Percentiles rank a stretch among this genome's conserved stretches.
phyloP scores from a whole-genome alignment of 345 rosid species.

The Eucalyptus fibrosa region DNA sequence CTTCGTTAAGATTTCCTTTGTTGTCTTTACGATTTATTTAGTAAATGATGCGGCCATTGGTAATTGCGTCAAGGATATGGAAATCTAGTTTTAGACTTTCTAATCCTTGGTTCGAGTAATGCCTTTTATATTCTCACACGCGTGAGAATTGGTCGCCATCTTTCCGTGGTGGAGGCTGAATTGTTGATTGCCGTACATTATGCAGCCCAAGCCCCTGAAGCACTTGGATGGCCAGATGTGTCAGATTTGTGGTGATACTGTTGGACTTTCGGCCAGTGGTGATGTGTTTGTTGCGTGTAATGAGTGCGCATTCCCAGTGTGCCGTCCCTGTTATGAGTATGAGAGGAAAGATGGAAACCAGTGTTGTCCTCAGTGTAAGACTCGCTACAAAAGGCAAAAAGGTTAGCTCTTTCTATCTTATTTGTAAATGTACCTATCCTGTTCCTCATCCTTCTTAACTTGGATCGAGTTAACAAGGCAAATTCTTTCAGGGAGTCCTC shows the following conservation, averaged over 20 bases:
- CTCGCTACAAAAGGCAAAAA: slow-evolving; percentile 89
- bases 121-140: not conserved
- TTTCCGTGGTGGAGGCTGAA: not conserved
- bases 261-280: slow-evolving; percentile 44
- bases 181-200: not conserved
- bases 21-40: not conserved
- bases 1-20: not conserved
- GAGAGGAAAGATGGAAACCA: slow-evolving; percentile 99
- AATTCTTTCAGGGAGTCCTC: slow-evolving; percentile 58
- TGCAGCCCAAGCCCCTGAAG: slow-evolving; percentile 89
- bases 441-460: not conserved
- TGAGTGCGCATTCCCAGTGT: slow-evolving; percentile 98
- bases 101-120: not conserved
- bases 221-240: slow-evolving; percentile 64
- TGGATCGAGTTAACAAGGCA: not conserved
- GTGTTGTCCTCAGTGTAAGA: slow-evolving; percentile 99
- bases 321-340: slow-evolving; percentile 96
- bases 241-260: slow-evolving; percentile 93
- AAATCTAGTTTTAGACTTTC: not conserved
- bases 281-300: slow-evolving; percentile 95
- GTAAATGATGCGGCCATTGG: not conserved
- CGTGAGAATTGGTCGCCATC: not conserved
- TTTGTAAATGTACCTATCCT: not conserved
- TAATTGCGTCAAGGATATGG: not conserved
- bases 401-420: slow-evolving; percentile 24